phyloP scores from a whole-genome alignment of 2,329 filamentous ascomycete species.

The Aspergillus proliferans region DNA sequence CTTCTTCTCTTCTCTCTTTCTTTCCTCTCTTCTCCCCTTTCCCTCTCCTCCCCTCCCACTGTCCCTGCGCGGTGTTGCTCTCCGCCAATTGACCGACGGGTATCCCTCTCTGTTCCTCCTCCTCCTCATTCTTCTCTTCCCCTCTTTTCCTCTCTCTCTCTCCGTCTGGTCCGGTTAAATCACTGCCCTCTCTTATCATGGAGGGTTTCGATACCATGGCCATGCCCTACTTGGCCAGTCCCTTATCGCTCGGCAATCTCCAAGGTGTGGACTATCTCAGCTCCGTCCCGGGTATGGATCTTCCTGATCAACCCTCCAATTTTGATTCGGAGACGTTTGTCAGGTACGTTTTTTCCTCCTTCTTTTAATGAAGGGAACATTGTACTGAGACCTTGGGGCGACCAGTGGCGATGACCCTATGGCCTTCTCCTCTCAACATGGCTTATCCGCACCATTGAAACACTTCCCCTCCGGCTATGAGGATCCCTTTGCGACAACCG shows the following conservation, averaged over 20 bases:
- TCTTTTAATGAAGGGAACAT: not conserved
- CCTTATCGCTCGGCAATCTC: conserved; percentile 50
- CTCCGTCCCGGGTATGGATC: conserved; percentile 48
- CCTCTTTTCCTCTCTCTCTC: not conserved
- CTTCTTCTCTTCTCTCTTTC: conserved; percentile 3
- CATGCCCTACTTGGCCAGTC: conserved; percentile 58
- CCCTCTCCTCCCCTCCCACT: conserved; percentile 6
- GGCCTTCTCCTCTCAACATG: conserved; percentile 39
- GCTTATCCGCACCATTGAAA: conserved; percentile 38
- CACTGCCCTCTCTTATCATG: conserved; percentile 28
- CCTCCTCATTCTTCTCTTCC: not conserved
- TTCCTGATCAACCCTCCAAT: conserved; percentile 53
- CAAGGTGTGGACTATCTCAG: conserved; percentile 43
- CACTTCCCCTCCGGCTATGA: conserved; percentile 45
- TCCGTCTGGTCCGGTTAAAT: not conserved
- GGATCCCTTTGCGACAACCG: conserved; percentile 44
- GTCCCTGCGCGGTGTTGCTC: conserved; percentile 1
- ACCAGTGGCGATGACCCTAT: conserved; percentile 50
- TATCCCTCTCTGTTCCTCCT: conserved; percentile 3
- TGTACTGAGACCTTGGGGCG: not conserved
- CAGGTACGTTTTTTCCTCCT: conserved; percentile 43
- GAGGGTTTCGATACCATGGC: conserved; percentile 56
- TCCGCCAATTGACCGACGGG: not conserved
- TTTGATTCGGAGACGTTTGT: conserved; percentile 57
- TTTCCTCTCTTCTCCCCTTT: conserved; percentile 3